Base-by-base conservation (phyloP, 176 grass and related monocot genomes). In the Dendrocalamus sinicus region DNA sequence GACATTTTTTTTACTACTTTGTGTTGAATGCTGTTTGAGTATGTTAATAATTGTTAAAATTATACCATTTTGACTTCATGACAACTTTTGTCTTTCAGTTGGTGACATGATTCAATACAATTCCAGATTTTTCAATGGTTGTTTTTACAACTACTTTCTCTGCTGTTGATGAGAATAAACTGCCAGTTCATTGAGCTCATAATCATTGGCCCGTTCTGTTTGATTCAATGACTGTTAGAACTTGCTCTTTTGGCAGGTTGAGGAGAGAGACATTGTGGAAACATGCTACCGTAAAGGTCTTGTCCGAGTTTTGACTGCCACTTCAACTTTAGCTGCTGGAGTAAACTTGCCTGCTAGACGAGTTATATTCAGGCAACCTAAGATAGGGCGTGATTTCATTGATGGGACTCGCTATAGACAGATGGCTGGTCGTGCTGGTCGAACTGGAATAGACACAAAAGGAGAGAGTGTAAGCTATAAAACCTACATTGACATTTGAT, bases 381-480 rank as follows among this genome's bases (percentile, higher is more conserved):
- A 86, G 82, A 83, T 98, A 81, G 95, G 93, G 37, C 91, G 91
- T 78, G 95, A 98, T 89, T 95, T 95, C 80, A 95, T 98, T 83
- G 95, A 98, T 92, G 95, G 95, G 47, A 98, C 91, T 84, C 91
- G 93, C 54, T 98, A 98, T 79, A 98, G 89, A 85, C 95, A 98
- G 73, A 98, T 98, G 95, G 72, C 95, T 93, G 95, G 95, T 81
- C 93, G 95, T 57, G 93, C 95, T 80, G 95, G 95, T 84, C 89
- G 95, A 90, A 95, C 95, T 93, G 95, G 95, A 77, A 98, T 98
- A 74, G 95, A 98, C 53, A 93, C 95, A 76, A 98, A 87, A 92
- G 95, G 95, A 91, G 95, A 98, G 73, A 98, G 95, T 89, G 95
- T 98, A 95, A 93, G 93, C 66, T 95, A 63, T 60, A 46, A 10